Base-by-base conservation (phyloP, 2,329 filamentous ascomycete species). In the Aspergillus sp. region DNA sequence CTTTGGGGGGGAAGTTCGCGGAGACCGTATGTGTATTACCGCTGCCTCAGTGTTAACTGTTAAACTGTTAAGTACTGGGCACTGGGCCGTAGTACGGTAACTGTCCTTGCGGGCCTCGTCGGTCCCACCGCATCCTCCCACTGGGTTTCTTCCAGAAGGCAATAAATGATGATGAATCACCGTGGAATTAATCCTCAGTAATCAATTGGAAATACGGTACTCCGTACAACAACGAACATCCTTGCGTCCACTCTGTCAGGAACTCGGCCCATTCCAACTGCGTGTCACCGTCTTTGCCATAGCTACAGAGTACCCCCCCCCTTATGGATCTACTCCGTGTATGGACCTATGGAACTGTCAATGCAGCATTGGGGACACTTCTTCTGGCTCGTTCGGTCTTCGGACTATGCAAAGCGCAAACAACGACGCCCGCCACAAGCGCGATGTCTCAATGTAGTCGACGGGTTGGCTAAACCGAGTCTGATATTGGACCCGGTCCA, bases 381-480 rank as follows among this genome's bases (percentile, higher is more conserved):
- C 22, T 55, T 55, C 42, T 22, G 29, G 46, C 39, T 56, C 42
- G 39, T 36, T 56, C 39, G 36, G 55, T 24, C 49, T 39, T 49
- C 47, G 55, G 54, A 52, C 29, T 36, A 9, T 29, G 18, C 49
- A 52, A 49, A 42, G 4, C 20, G 18, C 49, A 52, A 49, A 42
- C 49, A 32, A 56, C 49, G 39, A 55, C 22, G 53, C 24, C 53
- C 53, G 53, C 52, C 57, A 59, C 57, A 59, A 54, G 56, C 56
- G 55, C 49, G 42, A 49, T 16, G 24, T 22, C 46, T 42, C 36
- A 42, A 42, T n/a, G 4, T n/a, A n/a, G 36, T 42, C 14, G 16
- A 42, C 36, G 14, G 14, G 2, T 36, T 39, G 16, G 36, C 36
- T n/a, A 39, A 39, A n/a, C 14, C 36, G 36, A 16, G 36, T 7